These are phyloP conservation scores for Canna indica DNA, from an alignment of 176 grass and related monocot species.

Conservation along the genomic window DNA sequence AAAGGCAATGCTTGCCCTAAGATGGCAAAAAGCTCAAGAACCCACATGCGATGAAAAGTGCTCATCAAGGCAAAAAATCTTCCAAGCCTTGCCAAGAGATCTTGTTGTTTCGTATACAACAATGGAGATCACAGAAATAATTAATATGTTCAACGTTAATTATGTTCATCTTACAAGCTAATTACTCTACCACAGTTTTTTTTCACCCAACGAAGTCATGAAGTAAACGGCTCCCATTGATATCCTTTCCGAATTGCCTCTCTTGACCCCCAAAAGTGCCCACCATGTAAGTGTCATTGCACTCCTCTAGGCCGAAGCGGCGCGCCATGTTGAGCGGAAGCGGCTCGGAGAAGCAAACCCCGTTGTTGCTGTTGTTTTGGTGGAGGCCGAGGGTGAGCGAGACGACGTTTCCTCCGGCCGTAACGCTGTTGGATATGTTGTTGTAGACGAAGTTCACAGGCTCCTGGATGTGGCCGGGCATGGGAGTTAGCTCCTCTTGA, in stretches of 20 bases:
- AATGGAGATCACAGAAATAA: too few relatives aligned
- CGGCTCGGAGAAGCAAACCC: slow-evolving; percentile 44
- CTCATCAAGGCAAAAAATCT: too few relatives aligned
- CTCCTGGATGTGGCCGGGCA: slow-evolving; percentile 34
- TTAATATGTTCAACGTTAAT: too few relatives aligned
- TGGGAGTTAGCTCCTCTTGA: slow-evolving; percentile 9
- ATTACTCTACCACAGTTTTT: neutral
- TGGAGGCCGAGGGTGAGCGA: slow-evolving; percentile 90
- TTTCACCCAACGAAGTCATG: slow-evolving; percentile 87
- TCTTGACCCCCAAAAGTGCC: slow-evolving; percentile 57
- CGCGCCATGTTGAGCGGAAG: slow-evolving; percentile 58
- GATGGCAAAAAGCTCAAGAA: too few relatives aligned
- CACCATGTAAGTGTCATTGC: slow-evolving; percentile 55
- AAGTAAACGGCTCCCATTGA: slow-evolving; percentile 63
- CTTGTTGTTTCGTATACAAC: too few relatives aligned
- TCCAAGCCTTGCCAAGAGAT: too few relatives aligned
- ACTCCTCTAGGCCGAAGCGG: slow-evolving; percentile 77
- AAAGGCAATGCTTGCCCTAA: too few relatives aligned
- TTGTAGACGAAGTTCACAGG: slow-evolving; percentile 21
- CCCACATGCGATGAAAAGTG: too few relatives aligned
- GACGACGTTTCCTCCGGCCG: slow-evolving; percentile 24
- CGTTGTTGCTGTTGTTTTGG: slow-evolving; percentile 70
- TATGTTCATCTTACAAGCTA: neutral
- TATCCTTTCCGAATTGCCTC: slow-evolving; percentile 72
- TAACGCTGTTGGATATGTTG: neutral